These are phyloP conservation scores for Graphilbum sp. DNA, from an alignment of 2,329 filamentous ascomycete genomes.

Conservation along the genomic window DNA sequence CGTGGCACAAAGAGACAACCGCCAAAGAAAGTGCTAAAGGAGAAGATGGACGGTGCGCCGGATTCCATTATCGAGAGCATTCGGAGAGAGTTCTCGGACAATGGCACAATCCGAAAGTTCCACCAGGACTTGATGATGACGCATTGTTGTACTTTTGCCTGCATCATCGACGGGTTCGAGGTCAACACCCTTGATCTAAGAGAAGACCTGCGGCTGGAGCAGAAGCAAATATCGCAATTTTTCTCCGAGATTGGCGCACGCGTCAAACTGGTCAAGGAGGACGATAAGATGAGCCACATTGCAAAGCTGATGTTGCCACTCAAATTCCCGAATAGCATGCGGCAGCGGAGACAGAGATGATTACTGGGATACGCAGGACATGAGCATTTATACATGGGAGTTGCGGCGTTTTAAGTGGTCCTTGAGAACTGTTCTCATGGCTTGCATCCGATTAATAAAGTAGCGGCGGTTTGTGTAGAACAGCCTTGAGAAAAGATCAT, in stretches of 20 bases:
- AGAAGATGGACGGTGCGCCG: slow-evolving; percentile 38
- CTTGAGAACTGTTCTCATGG: neutral
- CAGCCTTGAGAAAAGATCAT: too few species aligned
- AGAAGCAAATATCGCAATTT: slow-evolving; percentile 54
- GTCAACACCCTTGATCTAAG: slow-evolving; percentile 54
- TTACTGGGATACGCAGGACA: neutral
- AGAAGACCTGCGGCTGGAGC: slow-evolving; percentile 56
- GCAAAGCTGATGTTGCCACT: slow-evolving; percentile 65
- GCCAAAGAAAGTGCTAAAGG: slow-evolving; percentile 42
- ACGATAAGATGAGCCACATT: slow-evolving; percentile 36
- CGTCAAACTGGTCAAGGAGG: slow-evolving; percentile 42
- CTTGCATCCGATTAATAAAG: too few species aligned
- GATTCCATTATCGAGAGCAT: slow-evolving; percentile 50
- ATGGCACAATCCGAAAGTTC: slow-evolving; percentile 50
- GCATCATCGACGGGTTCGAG: slow-evolving; percentile 57
- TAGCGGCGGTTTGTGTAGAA: too few species aligned
- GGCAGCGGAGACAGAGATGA: slow-evolving; percentile 7
- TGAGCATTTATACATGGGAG: neutral
- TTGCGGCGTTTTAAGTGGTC: neutral
- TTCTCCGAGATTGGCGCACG: slow-evolving; percentile 62
- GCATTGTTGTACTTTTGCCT: slow-evolving; percentile 54
- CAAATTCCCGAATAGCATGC: slow-evolving; percentile 53
- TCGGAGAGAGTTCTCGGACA: slow-evolving; percentile 51
- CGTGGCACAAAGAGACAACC: slow-evolving; percentile 36
- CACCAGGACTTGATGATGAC: slow-evolving; percentile 57